These are phyloP conservation scores for Aureobasidium namibiae DNA, from an alignment of 2,329 filamentous ascomycete species.

Conservation along the genomic window DNA sequence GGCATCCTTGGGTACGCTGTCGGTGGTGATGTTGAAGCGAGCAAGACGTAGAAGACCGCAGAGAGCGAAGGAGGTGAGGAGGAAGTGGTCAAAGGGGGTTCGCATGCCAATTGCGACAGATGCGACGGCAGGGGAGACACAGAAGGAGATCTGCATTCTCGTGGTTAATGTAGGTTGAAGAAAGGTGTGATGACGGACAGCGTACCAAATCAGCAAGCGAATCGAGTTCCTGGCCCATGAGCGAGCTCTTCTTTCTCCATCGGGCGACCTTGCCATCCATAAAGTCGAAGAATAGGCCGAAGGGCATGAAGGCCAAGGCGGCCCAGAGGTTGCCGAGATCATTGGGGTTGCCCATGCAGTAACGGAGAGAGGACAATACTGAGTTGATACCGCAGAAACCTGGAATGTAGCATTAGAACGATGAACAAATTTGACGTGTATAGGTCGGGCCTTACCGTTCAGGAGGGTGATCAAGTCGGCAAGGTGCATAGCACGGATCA, in stretches of 20 bases:
- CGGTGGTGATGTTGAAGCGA: slow-evolving; percentile 94
- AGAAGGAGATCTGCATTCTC: slow-evolving; percentile 73
- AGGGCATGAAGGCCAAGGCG: slow-evolving; percentile 79
- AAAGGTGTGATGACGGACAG: not conserved
- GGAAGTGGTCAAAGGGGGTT: slow-evolving; percentile 71
- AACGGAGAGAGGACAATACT: slow-evolving; percentile 88
- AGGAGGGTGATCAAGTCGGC: slow-evolving; percentile 78
- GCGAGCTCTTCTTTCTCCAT: slow-evolving; percentile 91
- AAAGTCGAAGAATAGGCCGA: slow-evolving; percentile 94
- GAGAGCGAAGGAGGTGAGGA: slow-evolving; percentile 82
- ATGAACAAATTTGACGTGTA: not conserved
- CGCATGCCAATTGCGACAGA: slow-evolving; percentile 86
- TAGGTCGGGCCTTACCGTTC: slow-evolving; percentile 46
- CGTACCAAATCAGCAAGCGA: slow-evolving; percentile 88
- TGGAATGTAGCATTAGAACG: slow-evolving; percentile 22
- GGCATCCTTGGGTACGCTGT: slow-evolving; percentile 81
- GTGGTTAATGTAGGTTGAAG: not conserved
- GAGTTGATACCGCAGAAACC: slow-evolving; percentile 90
- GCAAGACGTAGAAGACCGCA: slow-evolving; percentile 89
- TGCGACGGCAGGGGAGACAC: slow-evolving; percentile 76
- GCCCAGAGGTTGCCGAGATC: slow-evolving; percentile 66
- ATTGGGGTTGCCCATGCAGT: slow-evolving; percentile 62
- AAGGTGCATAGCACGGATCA: slow-evolving; percentile 58
- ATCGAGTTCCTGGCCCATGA: slow-evolving; percentile 97
- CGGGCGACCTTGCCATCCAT: slow-evolving; percentile 95